Evolutionary conservation across 2,329 filamentous ascomycete genomes (phyloP).

Genomic region (Aspergillus hiratsukae): DNA sequence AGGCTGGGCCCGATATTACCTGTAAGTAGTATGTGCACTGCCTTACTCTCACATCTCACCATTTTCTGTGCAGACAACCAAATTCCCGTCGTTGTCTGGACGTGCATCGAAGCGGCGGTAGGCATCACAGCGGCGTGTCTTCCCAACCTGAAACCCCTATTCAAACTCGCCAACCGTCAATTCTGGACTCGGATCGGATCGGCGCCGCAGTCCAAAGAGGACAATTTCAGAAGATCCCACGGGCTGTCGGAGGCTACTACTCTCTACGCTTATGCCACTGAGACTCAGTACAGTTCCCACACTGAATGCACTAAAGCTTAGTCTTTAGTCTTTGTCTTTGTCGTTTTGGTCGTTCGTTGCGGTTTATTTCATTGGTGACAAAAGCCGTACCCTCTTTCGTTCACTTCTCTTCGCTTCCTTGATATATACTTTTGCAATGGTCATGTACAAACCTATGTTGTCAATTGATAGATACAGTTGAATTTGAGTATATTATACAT

Average conservation of each 20-base stretch:
- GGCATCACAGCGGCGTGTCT: slow-evolving; percentile 29
- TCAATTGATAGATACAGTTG: not conserved
- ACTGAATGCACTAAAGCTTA: not conserved
- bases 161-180: slow-evolving; percentile 13
- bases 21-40: slow-evolving; percentile 17
- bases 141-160: slow-evolving; percentile 24
- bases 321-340: not conserved
- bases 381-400: not conserved
- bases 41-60: not conserved
- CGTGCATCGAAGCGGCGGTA: slow-evolving; percentile 26
- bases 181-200: slow-evolving; percentile 20
- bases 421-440: not conserved
- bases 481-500: not conserved
- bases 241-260: not conserved
- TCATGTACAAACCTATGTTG: not conserved
- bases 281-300: not conserved
- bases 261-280: not conserved
- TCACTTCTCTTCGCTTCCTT: not conserved
- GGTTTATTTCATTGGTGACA: not conserved
- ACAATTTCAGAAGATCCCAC: not conserved
- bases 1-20: slow-evolving; percentile 24
- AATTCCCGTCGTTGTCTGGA: slow-evolving; percentile 27
- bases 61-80: slow-evolving; percentile 19
- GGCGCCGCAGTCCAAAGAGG: not conserved
- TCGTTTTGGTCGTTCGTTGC: not conserved